These are phyloP conservation scores for Solanum megistacrolobum DNA, from an alignment of 257 asterid genomes.

Conservation along the genomic window DNA sequence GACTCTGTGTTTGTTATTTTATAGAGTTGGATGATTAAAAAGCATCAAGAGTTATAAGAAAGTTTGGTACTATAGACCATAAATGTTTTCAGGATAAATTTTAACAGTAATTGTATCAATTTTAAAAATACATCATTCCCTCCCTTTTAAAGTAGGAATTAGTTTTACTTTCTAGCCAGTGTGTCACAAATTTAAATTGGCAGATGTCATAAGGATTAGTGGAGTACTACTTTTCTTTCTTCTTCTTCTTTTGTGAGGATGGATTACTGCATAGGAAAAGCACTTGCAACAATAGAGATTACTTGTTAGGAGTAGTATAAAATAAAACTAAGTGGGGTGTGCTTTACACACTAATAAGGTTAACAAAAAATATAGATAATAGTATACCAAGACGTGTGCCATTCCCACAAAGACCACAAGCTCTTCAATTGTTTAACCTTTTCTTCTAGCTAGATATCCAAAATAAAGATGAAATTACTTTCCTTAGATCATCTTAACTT, in stretches of 20 bases:
- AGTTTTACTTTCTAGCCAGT: no score
- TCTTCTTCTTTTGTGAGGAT: neutral
- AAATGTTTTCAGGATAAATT: no score
- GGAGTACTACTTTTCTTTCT: no score
- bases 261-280: no score
- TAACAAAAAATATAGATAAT: neutral
- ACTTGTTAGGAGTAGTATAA: neutral
- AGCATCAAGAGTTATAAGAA: neutral
- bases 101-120: no score
- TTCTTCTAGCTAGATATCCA: neutral
- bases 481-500: neutral
- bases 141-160: no score
- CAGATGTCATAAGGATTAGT: no score
- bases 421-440: neutral
- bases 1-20: neutral
- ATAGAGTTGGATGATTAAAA: neutral
- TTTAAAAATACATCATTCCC: no score
- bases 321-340: conserved; percentile 20
- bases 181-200: no score
- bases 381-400: conserved; percentile 15
- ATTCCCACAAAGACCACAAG: neutral
- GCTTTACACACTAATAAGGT: conserved; percentile 20
- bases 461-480: neutral
- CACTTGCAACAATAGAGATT: neutral
- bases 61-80: no score